A percentile compares a stretch with the other conserved stretches of the same genome.
Conservation (phyloP, 2,329 filamentous ascomycete species). For the Phialemoniopsis sp. region DNA sequence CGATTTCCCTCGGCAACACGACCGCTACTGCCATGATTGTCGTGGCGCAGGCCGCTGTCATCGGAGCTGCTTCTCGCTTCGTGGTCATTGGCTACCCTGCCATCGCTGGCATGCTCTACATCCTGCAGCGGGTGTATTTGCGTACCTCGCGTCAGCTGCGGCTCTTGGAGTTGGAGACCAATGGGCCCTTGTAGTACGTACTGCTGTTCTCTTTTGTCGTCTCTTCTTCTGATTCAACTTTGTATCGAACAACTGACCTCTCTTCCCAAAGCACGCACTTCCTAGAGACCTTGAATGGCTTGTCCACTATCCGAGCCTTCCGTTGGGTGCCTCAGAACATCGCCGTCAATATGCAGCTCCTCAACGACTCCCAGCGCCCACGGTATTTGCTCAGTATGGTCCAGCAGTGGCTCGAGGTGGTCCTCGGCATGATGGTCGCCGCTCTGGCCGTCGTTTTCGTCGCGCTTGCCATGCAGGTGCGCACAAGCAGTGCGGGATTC, state of each 20-base stretch:
- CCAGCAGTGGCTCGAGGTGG: slow-evolving; percentile 48
- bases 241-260: not conserved
- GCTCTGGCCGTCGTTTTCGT: slow-evolving; percentile 27
- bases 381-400: slow-evolving; percentile 53
- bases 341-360: slow-evolving; percentile 36
- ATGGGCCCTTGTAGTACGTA: slow-evolving; percentile 45
- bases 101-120: slow-evolving; percentile 30
- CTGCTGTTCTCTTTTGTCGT: too few species aligned
- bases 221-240: slow-evolving; percentile 6
- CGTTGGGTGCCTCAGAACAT: slow-evolving; percentile 42
- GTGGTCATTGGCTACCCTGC: slow-evolving; percentile 37
- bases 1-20: slow-evolving; percentile 8
- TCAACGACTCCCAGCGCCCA: slow-evolving; percentile 51
- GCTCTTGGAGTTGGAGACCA: slow-evolving; percentile 47
- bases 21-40: slow-evolving; percentile 17
- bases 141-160: slow-evolving; percentile 47
- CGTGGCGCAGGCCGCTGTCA: slow-evolving; percentile 38
- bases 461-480: slow-evolving; percentile 27
- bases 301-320: slow-evolving; percentile 49
- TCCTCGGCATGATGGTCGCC: slow-evolving; percentile 30
- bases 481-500: too few species aligned
- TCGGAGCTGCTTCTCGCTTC: slow-evolving; percentile 37
- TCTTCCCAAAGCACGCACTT: slow-evolving; percentile 34
- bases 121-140: slow-evolving; percentile 45
- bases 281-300: slow-evolving; percentile 39